Percentiles rank a stretch among this genome's conserved stretches.
phyloP scores from a whole-genome alignment of 208 protist genomes.

The Leishmania tropica region DNA sequence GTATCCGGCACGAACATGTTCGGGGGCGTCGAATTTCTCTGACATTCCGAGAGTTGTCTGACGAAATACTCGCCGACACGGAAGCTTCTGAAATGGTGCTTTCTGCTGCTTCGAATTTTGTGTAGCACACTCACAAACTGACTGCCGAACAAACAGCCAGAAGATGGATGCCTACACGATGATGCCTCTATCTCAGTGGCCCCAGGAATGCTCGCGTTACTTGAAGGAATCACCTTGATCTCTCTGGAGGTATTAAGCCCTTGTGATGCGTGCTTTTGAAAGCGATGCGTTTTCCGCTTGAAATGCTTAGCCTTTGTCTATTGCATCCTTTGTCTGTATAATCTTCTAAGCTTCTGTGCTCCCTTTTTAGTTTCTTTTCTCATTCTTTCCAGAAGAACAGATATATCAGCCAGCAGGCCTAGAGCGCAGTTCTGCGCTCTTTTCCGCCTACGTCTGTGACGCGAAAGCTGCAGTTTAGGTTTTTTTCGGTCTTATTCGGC shows the following conservation, averaged over 20 bases:
- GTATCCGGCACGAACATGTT: constrained; percentile 73
- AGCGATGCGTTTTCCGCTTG: not conserved
- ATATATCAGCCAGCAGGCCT: not conserved
- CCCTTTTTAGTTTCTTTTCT: not conserved
- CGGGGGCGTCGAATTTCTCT: constrained; percentile 73
- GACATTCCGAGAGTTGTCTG: constrained; percentile 78
- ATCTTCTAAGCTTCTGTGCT: not conserved
- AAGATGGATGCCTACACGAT: not conserved
- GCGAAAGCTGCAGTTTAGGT: not conserved
- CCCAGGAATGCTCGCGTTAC: not conserved
- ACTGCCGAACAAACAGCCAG: not conserved
- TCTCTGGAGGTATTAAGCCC: not conserved
- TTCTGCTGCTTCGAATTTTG: constrained; percentile 47
- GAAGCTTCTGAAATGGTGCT: constrained; percentile 36
- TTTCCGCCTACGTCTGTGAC: not conserved
- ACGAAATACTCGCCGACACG: constrained; percentile 38
- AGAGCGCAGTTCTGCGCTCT: not conserved
- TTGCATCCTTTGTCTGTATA: not conserved
- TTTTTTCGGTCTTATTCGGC: not conserved
- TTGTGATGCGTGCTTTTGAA: not conserved
- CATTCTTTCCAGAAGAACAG: not conserved
- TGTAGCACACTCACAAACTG: constrained; percentile 27
- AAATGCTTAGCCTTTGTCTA: not conserved
- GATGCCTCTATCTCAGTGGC: not conserved
- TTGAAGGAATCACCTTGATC: not conserved